These are phyloP conservation scores for Tilletiopsis washingtonensis DNA, from an alignment of 1,284 basidiomycete species.

Conservation along the genomic window DNA sequence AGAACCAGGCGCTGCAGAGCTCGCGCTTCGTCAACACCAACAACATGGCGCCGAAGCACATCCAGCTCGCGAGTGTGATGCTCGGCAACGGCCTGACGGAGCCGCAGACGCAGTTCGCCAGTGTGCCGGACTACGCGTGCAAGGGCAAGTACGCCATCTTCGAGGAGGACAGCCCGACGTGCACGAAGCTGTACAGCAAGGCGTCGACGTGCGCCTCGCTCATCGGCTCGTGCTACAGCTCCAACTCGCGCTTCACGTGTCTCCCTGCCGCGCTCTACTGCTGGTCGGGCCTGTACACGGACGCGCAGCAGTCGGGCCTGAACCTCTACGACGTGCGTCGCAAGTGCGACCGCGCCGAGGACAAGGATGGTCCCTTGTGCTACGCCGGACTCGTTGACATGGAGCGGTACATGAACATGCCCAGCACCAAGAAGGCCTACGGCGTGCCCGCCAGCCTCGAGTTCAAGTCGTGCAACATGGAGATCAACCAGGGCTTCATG, in stretches of 20 bases:
- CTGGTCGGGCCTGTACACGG: slow-evolving; percentile 52
- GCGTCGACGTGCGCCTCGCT: slow-evolving; percentile 65
- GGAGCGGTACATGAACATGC: slow-evolving; percentile 45
- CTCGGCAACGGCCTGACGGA: slow-evolving; percentile 45
- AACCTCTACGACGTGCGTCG: slow-evolving; percentile 72
- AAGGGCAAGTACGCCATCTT: slow-evolving; percentile 58
- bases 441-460: slow-evolving; percentile 59
- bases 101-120: slow-evolving; percentile 47
- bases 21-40: slow-evolving; percentile 15
- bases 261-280: slow-evolving; percentile 52
- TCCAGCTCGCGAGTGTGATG: slow-evolving; percentile 42
- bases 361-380: slow-evolving; percentile 56
- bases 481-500: slow-evolving; percentile 62
- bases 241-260: slow-evolving; percentile 51
- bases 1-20: slow-evolving; percentile 38
- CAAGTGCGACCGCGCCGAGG: slow-evolving; percentile 59
- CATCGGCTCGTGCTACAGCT: slow-evolving; percentile 43
- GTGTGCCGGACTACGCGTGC: slow-evolving; percentile 71
- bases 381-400: no score
- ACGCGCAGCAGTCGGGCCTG: slow-evolving; percentile 52
- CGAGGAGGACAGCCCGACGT: slow-evolving; percentile 62
- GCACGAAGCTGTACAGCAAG: slow-evolving; percentile 59
- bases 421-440: slow-evolving; percentile 63
- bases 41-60: slow-evolving; percentile 22
- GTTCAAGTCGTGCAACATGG: slow-evolving; percentile 55